phyloP scores from a whole-genome alignment of 2,329 filamentous ascomycete genomes.

The Trichoderma lentiforme region DNA sequence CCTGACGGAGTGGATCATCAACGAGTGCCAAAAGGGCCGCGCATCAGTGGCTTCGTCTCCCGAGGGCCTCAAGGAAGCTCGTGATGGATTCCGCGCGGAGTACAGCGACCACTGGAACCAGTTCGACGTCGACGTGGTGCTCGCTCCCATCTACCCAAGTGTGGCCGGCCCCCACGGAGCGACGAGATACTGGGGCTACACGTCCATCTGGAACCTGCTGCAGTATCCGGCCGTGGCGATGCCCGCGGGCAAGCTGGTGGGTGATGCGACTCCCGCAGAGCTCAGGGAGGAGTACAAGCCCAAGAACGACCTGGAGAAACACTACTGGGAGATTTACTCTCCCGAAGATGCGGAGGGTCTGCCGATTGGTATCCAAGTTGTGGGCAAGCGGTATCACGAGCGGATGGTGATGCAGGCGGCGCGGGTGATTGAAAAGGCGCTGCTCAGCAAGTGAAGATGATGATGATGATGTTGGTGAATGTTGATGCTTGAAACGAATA shows the following conservation, averaged over 20 bases:
- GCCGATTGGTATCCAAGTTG: constrained; percentile 5
- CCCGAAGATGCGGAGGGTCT: not conserved
- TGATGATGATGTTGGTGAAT: not conserved
- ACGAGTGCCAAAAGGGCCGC: constrained; percentile 7
- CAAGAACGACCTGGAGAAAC: constrained; percentile 12
- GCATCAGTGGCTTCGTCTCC: constrained; percentile 60
- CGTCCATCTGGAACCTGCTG: constrained; percentile 16
- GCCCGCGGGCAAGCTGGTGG: not conserved
- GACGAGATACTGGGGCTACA: constrained; percentile 15
- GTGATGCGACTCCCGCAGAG: not conserved
- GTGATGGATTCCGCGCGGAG: constrained; percentile 76
- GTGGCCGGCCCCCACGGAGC: constrained; percentile 9
- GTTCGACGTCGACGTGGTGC: not conserved
- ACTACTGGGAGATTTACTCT: constrained; percentile 11
- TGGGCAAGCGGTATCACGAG: constrained; percentile 11
- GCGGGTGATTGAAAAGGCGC: constrained; percentile 1
- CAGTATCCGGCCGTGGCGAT: constrained; percentile 11
- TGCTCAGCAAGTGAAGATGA: not conserved
- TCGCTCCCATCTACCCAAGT: not conserved
- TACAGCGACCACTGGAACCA: constrained; percentile 65
- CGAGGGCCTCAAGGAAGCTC: constrained; percentile 90
- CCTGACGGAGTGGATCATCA: constrained; percentile 16
- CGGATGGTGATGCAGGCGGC: constrained; percentile 7
- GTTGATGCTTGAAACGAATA: not conserved
- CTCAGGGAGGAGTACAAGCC: constrained; percentile 1